phyloP scores from a whole-genome alignment of 2,329 filamentous ascomycete species.

The Arthrobotrys sinensis region DNA sequence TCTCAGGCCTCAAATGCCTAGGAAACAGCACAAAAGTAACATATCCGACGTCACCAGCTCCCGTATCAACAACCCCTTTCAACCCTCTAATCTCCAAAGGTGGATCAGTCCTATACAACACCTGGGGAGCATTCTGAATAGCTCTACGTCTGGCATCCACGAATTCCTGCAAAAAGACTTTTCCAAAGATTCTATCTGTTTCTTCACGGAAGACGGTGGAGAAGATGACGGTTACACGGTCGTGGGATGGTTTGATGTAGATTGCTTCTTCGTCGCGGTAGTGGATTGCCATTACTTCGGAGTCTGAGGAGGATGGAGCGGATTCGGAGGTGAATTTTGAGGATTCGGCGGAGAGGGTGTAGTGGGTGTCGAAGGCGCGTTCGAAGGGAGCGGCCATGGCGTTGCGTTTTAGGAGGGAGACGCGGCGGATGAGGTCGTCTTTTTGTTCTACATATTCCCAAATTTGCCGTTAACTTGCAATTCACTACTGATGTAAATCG shows the following conservation, averaged over 20 bases:
- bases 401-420: conserved; percentile 95
- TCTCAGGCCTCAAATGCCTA: conserved; percentile 89
- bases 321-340: conserved; percentile 94
- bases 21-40: conserved; percentile 99
- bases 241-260: conserved; percentile 97
- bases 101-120: conserved; percentile 94
- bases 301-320: conserved; percentile 94
- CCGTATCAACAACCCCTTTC: conserved; percentile 80
- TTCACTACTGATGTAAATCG: too few species aligned
- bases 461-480: too few species aligned
- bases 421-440: conserved; percentile 87
- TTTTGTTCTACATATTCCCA: conserved; percentile 80
- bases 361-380: conserved; percentile 94
- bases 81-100: conserved; percentile 91
- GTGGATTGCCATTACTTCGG: conserved; percentile 94
- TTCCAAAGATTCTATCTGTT: conserved; percentile 96
- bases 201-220: conserved; percentile 98
- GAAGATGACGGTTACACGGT: conserved; percentile 98
- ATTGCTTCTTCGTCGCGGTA: conserved; percentile 99
- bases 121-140: conserved; percentile 98
- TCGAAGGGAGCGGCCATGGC: conserved; percentile 99
- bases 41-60: conserved; percentile 91
- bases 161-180: conserved; percentile 98
- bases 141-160: conserved; percentile 94
- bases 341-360: conserved; percentile 86